A percentile compares a stretch with the other conserved stretches of the same genome.
These are phyloP conservation scores for Fusarium hostae DNA, from an alignment of 2,329 filamentous ascomycete species.

Conservation along the genomic window DNA sequence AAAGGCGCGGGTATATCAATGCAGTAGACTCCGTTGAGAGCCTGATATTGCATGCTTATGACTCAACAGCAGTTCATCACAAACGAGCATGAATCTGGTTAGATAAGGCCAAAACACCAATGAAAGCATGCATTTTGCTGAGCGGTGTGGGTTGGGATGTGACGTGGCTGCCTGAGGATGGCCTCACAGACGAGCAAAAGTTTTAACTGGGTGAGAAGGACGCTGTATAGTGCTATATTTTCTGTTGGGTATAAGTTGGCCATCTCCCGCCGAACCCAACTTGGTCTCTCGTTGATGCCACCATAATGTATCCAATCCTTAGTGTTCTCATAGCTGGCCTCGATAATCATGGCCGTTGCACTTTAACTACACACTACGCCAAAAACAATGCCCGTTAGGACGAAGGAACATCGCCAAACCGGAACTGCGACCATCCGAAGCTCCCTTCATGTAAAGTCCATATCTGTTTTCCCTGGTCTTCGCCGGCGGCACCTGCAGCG, in stretches of 20 bases:
- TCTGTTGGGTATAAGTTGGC: background rate
- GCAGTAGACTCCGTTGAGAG: slow-evolving; percentile 9
- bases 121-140: background rate
- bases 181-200: slow-evolving; percentile 6
- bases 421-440: slow-evolving; percentile 60
- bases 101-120: background rate
- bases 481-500: slow-evolving; percentile 57
- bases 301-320: background rate
- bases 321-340: background rate
- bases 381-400: slow-evolving; percentile 2
- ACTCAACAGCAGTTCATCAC: background rate
- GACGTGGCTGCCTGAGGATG: slow-evolving; percentile 27
- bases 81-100: background rate
- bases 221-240: background rate
- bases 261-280: background rate
- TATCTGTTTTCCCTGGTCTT: slow-evolving; percentile 54
- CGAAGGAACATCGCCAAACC: slow-evolving; percentile 54
- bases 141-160: slow-evolving; percentile 16
- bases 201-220: slow-evolving; percentile 3
- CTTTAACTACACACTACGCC: slow-evolving; percentile 8
- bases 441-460: slow-evolving; percentile 60
- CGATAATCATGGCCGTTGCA: background rate
- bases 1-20: slow-evolving; percentile 54
- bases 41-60: background rate
- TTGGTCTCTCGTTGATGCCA: background rate